Percentiles rank a stretch among this genome's conserved stretches.
Conservation (phyloP, 116 monocot genomes). For the Trichopus zeylanicus region DNA sequence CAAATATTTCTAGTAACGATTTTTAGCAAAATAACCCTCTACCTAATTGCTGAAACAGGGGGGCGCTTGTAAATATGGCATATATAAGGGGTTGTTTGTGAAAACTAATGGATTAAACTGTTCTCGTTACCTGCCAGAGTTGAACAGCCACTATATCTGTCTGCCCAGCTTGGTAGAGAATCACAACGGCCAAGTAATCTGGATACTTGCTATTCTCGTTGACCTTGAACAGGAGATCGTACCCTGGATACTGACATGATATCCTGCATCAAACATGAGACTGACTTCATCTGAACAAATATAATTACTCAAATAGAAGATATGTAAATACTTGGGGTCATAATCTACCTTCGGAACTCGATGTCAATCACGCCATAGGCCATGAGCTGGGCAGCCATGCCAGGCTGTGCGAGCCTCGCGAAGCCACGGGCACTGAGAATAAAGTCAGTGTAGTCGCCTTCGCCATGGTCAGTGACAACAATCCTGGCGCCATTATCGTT, state of each 20-base stretch:
- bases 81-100: too few species aligned
- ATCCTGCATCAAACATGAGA: conserved; percentile 15
- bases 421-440: conserved; percentile 28
- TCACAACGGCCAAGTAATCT: conserved; percentile 24
- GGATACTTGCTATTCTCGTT: conserved; percentile 34
- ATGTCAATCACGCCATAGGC: conserved; percentile 22
- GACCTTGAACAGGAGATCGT: conserved; percentile 34
- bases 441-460: conserved; percentile 27
- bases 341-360: conserved; percentile 22
- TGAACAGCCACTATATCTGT: conserved; percentile 23
- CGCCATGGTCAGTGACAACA: conserved; percentile 33
- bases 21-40: too few species aligned
- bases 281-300: background rate
- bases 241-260: conserved; percentile 27
- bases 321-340: background rate
- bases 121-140: conserved; percentile 20
- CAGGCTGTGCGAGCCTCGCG: conserved; percentile 16
- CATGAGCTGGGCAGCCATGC: conserved; percentile 18
- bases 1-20: background rate
- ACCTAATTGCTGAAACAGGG: too few species aligned
- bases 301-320: background rate
- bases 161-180: conserved; percentile 29
- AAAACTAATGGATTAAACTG: background rate
- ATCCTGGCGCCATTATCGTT: conserved; percentile 16
- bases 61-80: too few species aligned